Percentiles rank a stretch among this genome's conserved stretches.
Conservation (phyloP, 1,284 basidiomycete genomes). For the Cutaneotrichosporon spelunceum region DNA sequence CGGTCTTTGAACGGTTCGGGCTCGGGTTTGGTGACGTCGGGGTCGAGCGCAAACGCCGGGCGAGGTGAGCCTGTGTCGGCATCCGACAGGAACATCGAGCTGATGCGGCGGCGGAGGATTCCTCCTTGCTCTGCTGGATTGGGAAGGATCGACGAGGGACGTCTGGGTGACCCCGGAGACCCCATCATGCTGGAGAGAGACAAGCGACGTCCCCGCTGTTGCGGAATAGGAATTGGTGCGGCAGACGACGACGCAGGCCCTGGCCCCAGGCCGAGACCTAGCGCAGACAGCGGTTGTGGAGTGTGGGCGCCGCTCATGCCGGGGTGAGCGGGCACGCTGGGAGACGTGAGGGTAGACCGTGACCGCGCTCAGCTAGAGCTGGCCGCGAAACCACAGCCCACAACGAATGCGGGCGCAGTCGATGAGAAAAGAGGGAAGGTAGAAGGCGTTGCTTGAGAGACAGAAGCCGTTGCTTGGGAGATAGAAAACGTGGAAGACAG, state of each 20-base stretch:
- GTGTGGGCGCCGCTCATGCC: slow-evolving; percentile 12
- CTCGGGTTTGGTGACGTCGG: not conserved
- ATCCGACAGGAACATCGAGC: slow-evolving; percentile 6
- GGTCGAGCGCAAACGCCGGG: not conserved
- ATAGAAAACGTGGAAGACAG: not conserved
- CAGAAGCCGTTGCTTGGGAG: not conserved
- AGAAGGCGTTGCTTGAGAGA: too few species aligned
- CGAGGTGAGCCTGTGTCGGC: slow-evolving; percentile 1
- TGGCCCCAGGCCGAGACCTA: slow-evolving; percentile 1
- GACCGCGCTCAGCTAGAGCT: not conserved
- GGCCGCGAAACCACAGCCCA: not conserved
- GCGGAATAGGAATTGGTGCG: not conserved
- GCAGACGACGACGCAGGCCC: not conserved
- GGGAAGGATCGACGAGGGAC: not conserved
- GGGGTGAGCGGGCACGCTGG: not conserved
- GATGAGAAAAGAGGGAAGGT: not conserved
- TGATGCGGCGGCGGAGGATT: slow-evolving; percentile 7
- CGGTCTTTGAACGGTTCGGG: slow-evolving; percentile 25
- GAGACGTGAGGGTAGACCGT: not conserved
- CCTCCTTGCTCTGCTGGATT: not conserved
- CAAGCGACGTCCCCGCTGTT: not conserved
- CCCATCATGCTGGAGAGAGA: not conserved
- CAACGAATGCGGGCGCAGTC: not conserved
- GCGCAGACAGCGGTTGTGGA: not conserved
- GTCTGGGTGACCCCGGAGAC: not conserved